Percentiles rank a stretch among this genome's conserved stretches.
Conservation (phyloP, 1,139 yeast species). For the Magnusiomyces paraingens region DNA sequence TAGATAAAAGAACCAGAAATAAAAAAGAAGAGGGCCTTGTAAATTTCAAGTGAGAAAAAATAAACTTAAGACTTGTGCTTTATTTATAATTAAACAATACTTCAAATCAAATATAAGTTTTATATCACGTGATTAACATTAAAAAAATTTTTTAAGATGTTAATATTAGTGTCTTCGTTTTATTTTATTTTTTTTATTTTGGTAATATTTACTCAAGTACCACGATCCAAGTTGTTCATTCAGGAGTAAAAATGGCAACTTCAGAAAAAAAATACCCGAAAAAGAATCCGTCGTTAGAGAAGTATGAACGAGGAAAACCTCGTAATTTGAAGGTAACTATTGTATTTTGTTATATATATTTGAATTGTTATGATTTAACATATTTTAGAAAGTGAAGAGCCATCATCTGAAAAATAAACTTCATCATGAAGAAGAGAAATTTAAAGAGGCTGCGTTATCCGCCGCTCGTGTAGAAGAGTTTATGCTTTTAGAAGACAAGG, state of each 20-base stretch:
- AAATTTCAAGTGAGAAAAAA: not conserved
- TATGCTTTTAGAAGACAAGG: conserved; percentile 74
- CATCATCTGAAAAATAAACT: conserved; percentile 58
- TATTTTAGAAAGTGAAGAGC: conserved; percentile 38
- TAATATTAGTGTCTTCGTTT: too few relatives aligned
- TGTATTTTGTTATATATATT: not conserved
- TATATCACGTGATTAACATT: too few relatives aligned
- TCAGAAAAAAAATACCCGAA: not conserved
- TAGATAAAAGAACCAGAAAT: too few relatives aligned
- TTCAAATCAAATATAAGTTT: too few relatives aligned
- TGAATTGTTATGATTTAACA: not conserved
- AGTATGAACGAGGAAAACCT: conserved; percentile 5
- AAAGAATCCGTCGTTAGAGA: not conserved
- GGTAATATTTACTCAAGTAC: too few relatives aligned
- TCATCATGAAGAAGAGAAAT: conserved; percentile 62
- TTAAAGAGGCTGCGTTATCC: conserved; percentile 60
- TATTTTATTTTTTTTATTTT: not conserved
- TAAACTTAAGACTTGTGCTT: too few relatives aligned
- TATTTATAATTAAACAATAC: too few relatives aligned
- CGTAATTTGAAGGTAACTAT: conserved; percentile 2
- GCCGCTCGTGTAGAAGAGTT: conserved; percentile 85
- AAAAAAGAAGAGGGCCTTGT: not conserved
- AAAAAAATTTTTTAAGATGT: too few relatives aligned
- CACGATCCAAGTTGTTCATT: too few relatives aligned
- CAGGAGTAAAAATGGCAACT: not conserved